Evolutionary conservation across 805 yeast genomes (phyloP).

Genomic region (Zygoascus tannicola): DNA sequence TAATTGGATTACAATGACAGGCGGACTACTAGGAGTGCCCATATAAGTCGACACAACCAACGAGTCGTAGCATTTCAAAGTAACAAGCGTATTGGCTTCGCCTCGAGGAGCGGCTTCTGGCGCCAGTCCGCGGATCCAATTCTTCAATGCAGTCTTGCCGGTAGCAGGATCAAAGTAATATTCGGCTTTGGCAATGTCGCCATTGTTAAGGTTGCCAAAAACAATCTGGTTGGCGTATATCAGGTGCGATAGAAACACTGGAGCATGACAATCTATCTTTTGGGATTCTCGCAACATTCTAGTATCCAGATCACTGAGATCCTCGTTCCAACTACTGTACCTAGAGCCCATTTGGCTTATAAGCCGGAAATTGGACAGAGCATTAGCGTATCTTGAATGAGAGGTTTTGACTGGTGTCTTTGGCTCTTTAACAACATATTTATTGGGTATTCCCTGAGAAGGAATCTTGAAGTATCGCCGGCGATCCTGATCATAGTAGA

Average conservation of each 20-base stretch:
- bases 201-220: too few relatives aligned
- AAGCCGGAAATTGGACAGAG: background rate
- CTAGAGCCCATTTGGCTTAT: background rate
- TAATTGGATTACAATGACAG: too few relatives aligned
- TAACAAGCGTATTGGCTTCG: background rate
- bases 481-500: conserved; percentile 17
- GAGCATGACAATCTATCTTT: too few relatives aligned
- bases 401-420: background rate
- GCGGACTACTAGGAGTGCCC: too few relatives aligned
- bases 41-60: background rate
- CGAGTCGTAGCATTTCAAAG: background rate
- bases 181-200: background rate
- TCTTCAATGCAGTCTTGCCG: background rate
- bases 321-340: background rate
- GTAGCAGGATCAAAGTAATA: background rate
- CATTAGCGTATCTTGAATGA: background rate
- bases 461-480: conserved; percentile 21
- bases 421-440: background rate
- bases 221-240: too few relatives aligned
- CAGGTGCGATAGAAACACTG: too few relatives aligned
- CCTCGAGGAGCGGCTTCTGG: background rate
- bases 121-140: background rate
- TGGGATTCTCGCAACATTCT: too few relatives aligned
- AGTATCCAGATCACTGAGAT: background rate
- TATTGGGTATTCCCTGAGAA: conserved; percentile 10